Conservation (phyloP, 202 grass and related monocot species). For the Digitaria exilis region DNA sequence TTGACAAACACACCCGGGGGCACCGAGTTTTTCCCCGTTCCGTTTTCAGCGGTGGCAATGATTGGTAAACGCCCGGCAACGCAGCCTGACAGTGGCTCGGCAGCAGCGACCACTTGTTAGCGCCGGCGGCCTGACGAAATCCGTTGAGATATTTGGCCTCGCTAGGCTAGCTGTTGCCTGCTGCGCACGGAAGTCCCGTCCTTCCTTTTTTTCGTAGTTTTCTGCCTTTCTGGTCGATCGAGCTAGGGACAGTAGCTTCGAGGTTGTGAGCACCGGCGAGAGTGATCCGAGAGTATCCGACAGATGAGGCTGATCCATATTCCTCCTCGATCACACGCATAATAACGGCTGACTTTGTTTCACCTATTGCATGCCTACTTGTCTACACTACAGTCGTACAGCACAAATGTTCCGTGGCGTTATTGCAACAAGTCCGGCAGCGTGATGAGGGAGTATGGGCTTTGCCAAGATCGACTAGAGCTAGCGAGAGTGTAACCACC, state of each 20-base stretch:
- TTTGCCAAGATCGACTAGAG: not conserved
- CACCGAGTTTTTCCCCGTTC: not conserved
- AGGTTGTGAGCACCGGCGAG: not conserved
- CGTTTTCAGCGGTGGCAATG: not conserved
- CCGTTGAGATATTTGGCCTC: constrained; percentile 5
- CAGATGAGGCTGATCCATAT: not conserved
- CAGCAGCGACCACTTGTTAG: not conserved
- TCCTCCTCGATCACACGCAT: not conserved
- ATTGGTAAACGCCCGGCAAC: not conserved
- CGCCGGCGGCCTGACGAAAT: constrained; percentile 19
- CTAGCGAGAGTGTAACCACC: not conserved
- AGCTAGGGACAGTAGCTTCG: not conserved
- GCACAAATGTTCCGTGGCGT: too few species aligned
- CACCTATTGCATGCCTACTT: not conserved
- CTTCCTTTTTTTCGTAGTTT: not conserved
- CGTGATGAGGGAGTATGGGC: not conserved
- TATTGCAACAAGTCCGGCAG: too few species aligned
- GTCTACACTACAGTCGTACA: too few species aligned
- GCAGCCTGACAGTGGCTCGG: not conserved
- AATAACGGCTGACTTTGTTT: too few species aligned
- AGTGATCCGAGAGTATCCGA: not conserved
- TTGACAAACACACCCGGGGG: too few species aligned
- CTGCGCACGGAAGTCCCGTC: not conserved
- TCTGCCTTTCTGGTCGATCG: not conserved
- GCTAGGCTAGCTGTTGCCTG: too few species aligned